These are phyloP conservation scores for Leucaena leucocephala DNA, from an alignment of 306 rosid genomes.

Conservation along the genomic window DNA sequence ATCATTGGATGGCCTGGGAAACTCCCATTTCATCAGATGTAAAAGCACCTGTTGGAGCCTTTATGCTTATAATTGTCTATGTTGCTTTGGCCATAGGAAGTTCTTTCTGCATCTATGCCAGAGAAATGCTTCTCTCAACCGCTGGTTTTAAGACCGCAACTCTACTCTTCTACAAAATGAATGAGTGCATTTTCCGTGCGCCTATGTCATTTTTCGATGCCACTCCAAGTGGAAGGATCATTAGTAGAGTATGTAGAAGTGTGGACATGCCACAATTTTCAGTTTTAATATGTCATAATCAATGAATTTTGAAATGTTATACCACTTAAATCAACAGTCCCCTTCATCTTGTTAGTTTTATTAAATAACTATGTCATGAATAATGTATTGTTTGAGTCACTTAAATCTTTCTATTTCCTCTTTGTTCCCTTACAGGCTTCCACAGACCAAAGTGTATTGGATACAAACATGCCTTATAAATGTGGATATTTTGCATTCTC, in stretches of 20 bases:
- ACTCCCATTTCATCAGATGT: slow-evolving; percentile 65
- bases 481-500: slow-evolving; percentile 51
- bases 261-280: neutral
- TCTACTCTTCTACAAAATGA: slow-evolving; percentile 78
- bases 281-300: neutral
- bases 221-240: slow-evolving; percentile 85
- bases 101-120: slow-evolving; percentile 60
- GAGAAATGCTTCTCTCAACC: slow-evolving; percentile 54
- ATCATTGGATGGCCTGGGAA: slow-evolving; percentile 95
- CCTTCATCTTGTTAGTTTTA: slow-evolving; percentile 13
- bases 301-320: slow-evolving; percentile 8
- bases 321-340: neutral
- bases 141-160: slow-evolving; percentile 76
- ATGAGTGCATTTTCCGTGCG: slow-evolving; percentile 68
- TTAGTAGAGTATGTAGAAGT: slow-evolving; percentile 59
- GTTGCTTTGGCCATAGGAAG: slow-evolving; percentile 73
- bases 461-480: slow-evolving; percentile 50
- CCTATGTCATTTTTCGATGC: slow-evolving; percentile 92
- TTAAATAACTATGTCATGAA: slow-evolving; percentile 1
- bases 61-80: slow-evolving; percentile 57
- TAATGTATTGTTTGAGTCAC: neutral
- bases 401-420: neutral
- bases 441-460: slow-evolving; percentile 74
- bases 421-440: slow-evolving; percentile 63
- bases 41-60: slow-evolving; percentile 50